These are phyloP conservation scores for Golubevia pallescens DNA, from an alignment of 1,284 basidiomycete genomes.

Conservation along the genomic window DNA sequence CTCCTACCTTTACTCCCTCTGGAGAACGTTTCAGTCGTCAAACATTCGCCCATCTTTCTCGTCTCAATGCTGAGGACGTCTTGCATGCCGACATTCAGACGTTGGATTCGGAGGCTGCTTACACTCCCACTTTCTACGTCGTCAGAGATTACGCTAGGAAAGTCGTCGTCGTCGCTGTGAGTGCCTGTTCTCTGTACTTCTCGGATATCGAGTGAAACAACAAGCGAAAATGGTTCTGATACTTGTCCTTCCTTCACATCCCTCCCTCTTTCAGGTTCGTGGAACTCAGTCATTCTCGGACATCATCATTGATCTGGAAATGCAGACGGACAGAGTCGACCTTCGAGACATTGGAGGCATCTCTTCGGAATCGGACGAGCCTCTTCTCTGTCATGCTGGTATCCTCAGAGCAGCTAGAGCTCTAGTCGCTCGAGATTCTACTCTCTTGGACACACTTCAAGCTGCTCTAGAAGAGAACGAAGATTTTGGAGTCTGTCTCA, in stretches of 20 bases:
- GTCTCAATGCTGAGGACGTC: conserved; percentile 54
- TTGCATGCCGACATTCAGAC: conserved; percentile 62
- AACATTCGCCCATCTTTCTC: conserved; percentile 56
- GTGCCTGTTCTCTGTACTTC: no score
- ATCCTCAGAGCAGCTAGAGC: conserved; percentile 53
- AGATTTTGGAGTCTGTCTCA: conserved; percentile 55
- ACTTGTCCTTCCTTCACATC: no score
- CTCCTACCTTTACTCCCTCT: conserved; percentile 57
- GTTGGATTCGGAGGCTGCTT: conserved; percentile 46
- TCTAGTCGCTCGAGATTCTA: conserved; percentile 42
- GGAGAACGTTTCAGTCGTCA: conserved; percentile 53
- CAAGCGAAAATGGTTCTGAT: no score
- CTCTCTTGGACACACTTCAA: conserved; percentile 39
- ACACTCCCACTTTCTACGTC: conserved; percentile 59
- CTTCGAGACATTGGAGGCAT: conserved; percentile 21
- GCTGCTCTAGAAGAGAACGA: conserved; percentile 44
- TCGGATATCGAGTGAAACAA: no score
- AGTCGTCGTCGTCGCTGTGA: conserved; percentile 52
- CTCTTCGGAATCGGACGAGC: no score
- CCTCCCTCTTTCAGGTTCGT: conserved; percentile 13
- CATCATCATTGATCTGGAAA: conserved; percentile 60
- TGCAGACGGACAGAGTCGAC: conserved; percentile 48
- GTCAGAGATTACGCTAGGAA: conserved; percentile 51
- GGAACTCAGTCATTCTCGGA: conserved; percentile 61
- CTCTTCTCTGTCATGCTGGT: conserved; percentile 49